Conservation (phyloP, 176 grass and related monocot species). For the Bothriochloa decipiens region DNA sequence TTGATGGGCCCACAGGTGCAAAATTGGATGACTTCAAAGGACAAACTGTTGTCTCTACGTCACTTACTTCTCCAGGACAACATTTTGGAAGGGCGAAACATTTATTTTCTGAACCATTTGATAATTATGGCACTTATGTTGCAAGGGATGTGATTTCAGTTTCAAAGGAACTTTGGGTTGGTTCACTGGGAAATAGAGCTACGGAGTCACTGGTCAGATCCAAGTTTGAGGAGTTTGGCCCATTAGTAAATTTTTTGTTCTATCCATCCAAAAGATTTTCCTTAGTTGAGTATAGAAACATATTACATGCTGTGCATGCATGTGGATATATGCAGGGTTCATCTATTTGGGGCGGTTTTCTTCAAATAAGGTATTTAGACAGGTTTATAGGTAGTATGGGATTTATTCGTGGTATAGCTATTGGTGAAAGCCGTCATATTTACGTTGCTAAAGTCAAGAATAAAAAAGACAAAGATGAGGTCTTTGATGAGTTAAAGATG, state of each 20-base stretch:
- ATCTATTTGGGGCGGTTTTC: slow-evolving; percentile 69
- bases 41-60: slow-evolving; percentile 7
- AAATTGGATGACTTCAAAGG: slow-evolving; percentile 34
- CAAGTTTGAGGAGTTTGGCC: slow-evolving; percentile 84
- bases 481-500: slow-evolving; percentile 68
- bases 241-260: slow-evolving; percentile 60
- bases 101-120: slow-evolving; percentile 48
- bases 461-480: slow-evolving; percentile 72
- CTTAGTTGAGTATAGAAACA: slow-evolving; percentile 76
- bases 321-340: slow-evolving; percentile 81
- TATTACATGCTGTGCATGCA: slow-evolving; percentile 74
- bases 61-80: slow-evolving; percentile 34
- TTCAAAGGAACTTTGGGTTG: slow-evolving; percentile 88
- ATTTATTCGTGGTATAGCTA: slow-evolving; percentile 65
- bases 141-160: slow-evolving; percentile 72
- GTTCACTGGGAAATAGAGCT: slow-evolving; percentile 62
- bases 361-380: slow-evolving; percentile 85
- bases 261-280: slow-evolving; percentile 68
- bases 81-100: slow-evolving; percentile 36
- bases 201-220: slow-evolving; percentile 63
- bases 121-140: slow-evolving; percentile 63
- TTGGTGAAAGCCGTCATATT: slow-evolving; percentile 81
- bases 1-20: slow-evolving; percentile 40
- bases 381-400: slow-evolving; percentile 69
- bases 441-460: slow-evolving; percentile 75